A percentile compares a stretch with the other conserved stretches of the same genome.
These are phyloP conservation scores for Coemansia sp. DNA, from an alignment of 192 early-diverging fungal genomes.

Conservation along the genomic window DNA sequence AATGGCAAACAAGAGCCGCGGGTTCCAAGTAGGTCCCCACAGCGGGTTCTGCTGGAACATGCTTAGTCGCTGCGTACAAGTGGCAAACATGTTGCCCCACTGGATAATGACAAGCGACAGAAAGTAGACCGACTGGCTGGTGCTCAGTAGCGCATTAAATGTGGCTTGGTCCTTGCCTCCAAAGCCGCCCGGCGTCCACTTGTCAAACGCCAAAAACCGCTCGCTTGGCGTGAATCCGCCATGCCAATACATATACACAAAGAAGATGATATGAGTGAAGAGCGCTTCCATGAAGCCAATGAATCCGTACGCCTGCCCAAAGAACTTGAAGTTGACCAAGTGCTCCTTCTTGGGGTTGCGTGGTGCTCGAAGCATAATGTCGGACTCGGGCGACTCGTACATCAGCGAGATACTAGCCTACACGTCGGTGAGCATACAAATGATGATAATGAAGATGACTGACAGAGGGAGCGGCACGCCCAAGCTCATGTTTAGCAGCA, in stretches of 20 bases:
- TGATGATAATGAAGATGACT: constrained; percentile 67
- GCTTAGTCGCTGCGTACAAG: constrained; percentile 34
- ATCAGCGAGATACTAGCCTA: constrained; percentile 65
- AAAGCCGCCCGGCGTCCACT: constrained; percentile 53
- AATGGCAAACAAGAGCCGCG: constrained; percentile 30
- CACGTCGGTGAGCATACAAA: constrained; percentile 63
- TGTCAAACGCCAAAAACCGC: constrained; percentile 53
- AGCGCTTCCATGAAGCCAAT: constrained; percentile 65
- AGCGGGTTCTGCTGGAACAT: constrained; percentile 51
- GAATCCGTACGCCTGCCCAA: constrained; percentile 70
- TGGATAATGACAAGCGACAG: constrained; percentile 49
- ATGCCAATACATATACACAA: constrained; percentile 59
- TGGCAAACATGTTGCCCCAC: constrained; percentile 55
- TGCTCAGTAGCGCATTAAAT: constrained; percentile 48
- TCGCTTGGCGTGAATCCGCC: constrained; percentile 55
- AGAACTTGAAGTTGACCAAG: constrained; percentile 61
- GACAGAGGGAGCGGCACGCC: constrained; percentile 72
- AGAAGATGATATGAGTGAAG: constrained; percentile 68
- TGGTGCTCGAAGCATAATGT: constrained; percentile 66
- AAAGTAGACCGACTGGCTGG: constrained; percentile 65
- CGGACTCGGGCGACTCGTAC: constrained; percentile 67
- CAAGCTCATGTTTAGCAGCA: constrained; percentile 70
- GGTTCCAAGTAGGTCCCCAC: constrained; percentile 44
- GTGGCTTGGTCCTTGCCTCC: constrained; percentile 29
- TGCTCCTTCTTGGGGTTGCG: constrained; percentile 67